Base-by-base conservation (phyloP, 768 basidiomycete genomes). In the Zangia roseola region DNA sequence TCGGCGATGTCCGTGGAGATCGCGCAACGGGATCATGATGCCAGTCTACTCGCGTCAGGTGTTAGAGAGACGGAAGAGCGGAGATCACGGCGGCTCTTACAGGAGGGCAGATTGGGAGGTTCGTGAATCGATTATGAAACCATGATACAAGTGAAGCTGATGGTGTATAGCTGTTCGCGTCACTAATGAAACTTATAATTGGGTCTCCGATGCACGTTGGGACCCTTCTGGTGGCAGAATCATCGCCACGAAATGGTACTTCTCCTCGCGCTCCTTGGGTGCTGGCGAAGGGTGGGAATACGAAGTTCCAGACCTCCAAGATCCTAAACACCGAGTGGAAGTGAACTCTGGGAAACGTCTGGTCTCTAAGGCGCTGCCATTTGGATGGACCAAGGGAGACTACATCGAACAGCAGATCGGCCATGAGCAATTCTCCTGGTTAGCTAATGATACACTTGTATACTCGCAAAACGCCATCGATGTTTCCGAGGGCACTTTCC, bases 161-260 rank as follows among this genome's bases (percentile, higher is more conserved):
- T 36, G 23, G 14, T 30, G 33, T 42, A n/a, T 23, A 75, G 76
- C 75, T 17, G 60, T 62, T 17, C 72, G 71, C 28, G 75, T 88
- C 39, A 87, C 86, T 5, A 88, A 88, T 56, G 86, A 88, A 62
- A 88, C 87, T 0, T 88, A 79, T 55, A 76, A 86, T 60, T 86
- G 77, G 77, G 74, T 88, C 5, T 79, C 80, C 23, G 86, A 87
- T 48, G 74, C 84, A 6, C 79, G 83, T 38, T 88, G 85, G 72
- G 84, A 89, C 58, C 82, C 85, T 4, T 80, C 79, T 10, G 83
- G 83, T 2, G 56, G 64, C 25, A 81, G 74, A 54, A 65, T 88
- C 16, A 69, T 88, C 45, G 84, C 86, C n/a, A 88, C 86, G 10
- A 88, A 88, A 61, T 86, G 86, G 86, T 88, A 86, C 54, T 86